A percentile compares a stretch with the other conserved stretches of the same genome.
phyloP scores from a whole-genome alignment of 1,284 basidiomycete species.

The Cryptococcus neoformans region DNA sequence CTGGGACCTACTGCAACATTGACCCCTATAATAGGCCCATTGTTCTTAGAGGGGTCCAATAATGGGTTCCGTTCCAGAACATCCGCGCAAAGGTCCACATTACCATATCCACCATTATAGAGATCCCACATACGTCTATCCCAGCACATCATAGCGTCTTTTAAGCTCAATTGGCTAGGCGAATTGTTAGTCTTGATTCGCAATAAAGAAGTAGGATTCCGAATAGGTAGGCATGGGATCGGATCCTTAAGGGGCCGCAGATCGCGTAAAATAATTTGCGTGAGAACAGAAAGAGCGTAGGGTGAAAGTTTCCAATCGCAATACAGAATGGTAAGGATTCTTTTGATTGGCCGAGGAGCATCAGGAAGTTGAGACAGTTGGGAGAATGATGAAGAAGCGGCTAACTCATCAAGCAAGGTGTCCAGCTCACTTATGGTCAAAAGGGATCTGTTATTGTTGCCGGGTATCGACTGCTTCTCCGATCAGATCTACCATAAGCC shows the following conservation, averaged over 20 bases:
- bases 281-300: slow-evolving; percentile 61
- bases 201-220: slow-evolving; percentile 34
- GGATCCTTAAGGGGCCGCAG: slow-evolving; percentile 72
- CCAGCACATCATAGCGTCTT: slow-evolving; percentile 69
- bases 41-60: slow-evolving; percentile 11
- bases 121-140: slow-evolving; percentile 61
- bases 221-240: slow-evolving; percentile 46
- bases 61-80: slow-evolving; percentile 51
- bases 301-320: slow-evolving; percentile 53
- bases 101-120: slow-evolving; percentile 56
- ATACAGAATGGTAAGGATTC: slow-evolving; percentile 22
- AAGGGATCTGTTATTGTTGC: slow-evolving; percentile 15
- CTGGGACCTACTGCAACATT: slow-evolving; percentile 56
- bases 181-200: slow-evolving; percentile 27
- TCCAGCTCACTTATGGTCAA: slow-evolving; percentile 54
- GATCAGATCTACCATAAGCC: background rate
- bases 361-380: slow-evolving; percentile 41
- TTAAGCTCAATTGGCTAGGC: slow-evolving; percentile 57
- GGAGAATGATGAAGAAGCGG: slow-evolving; percentile 63
- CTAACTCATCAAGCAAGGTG: slow-evolving; percentile 66
- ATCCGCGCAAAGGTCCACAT: slow-evolving; percentile 60
- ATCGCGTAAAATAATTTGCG: slow-evolving; percentile 81
- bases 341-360: background rate
- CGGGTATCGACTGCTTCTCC: background rate
- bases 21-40: slow-evolving; percentile 52